A percentile compares a stretch with the other conserved stretches of the same genome.
phyloP scores from a whole-genome alignment of 2,329 filamentous ascomycete species.

The Dactylellina cionopaga region DNA sequence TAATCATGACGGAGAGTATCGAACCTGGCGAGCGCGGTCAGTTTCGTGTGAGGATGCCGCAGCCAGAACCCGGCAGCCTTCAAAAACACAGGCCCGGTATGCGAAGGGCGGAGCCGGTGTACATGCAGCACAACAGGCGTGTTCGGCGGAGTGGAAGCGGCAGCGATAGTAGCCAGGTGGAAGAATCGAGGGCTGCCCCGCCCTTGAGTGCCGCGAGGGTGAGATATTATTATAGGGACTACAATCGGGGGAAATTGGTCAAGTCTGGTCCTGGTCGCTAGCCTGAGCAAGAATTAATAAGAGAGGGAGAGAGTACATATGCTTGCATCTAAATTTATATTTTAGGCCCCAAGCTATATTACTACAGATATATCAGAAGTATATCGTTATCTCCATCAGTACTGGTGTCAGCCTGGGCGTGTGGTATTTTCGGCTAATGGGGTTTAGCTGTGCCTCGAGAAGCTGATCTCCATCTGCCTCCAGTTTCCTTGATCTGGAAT shows the following conservation, averaged over 20 bases:
- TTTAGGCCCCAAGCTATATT: too few species aligned
- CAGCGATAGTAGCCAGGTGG: neutral
- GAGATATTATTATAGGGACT: conserved; percentile 39
- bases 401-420: neutral
- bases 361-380: too few species aligned
- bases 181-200: neutral
- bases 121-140: neutral
- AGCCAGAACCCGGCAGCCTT: neutral
- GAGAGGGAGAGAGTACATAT: neutral
- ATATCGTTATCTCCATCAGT: too few species aligned
- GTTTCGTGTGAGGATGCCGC: conserved; percentile 16
- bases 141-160: neutral
- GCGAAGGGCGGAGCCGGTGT: conserved; percentile 10
- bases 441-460: neutral
- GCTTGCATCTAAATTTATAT: too few species aligned
- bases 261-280: conserved; percentile 3
- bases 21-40: neutral
- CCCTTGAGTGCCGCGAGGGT: conserved; percentile 27
- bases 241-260: neutral
- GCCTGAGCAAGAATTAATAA: neutral
- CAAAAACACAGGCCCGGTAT: conserved; percentile 10
- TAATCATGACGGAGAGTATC: conserved; percentile 4
- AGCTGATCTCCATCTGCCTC: neutral
- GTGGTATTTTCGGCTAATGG: conserved; percentile 21
- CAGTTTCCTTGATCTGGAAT: too few species aligned